Base-by-base conservation (phyloP, 1,284 basidiomycete genomes). In the Moniliophthora roreri region DNA sequence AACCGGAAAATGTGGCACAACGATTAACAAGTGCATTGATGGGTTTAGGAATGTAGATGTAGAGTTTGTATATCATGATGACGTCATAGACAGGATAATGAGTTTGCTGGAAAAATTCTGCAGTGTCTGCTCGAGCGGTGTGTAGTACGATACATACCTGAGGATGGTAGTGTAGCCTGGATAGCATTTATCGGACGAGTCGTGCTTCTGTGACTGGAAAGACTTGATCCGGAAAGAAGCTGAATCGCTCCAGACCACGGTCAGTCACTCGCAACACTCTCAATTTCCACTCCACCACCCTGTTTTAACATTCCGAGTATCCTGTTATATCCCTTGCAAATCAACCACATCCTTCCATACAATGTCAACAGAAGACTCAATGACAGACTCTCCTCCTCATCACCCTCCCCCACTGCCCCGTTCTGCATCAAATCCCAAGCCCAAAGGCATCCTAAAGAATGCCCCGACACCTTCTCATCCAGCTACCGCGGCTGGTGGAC, bases 391-490 rank as follows among this genome's bases (percentile, higher is more conserved):
- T 51, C 77, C 74, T 60, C 75, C 65, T 35, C 64, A 66, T 4
- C 65, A 69, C 58, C 66, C 69, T 38, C 69, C 70, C 1, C 79
- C 75, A 24, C 61, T 79, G 9, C 75, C 71, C 53, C 80, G 82
- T 52, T 84, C 84, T 15, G 76, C 74, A 36, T 85, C 84, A 2
- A 72, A 81, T 58, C 80, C 77, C 0, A 90, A 87, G 68, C 89
- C 89, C 37, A 91, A 89, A 69, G 89, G 89, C 28, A 92, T 92
- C 60, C 71, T 92, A 63, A 92, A 92, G 85, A 91, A 91, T 68
- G 82, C 85, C 6, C 80, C 81, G 20, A 76, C 75, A 50, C 63
- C 66, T 13, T 74, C 74, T 26, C 68, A 71, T 10, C 67, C 66
- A 4, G 26, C 21, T 28, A n/a, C 24, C 44, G 28, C 9, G 66